Conservation (phyloP, 2,329 filamentous ascomycete genomes). For the Cryphonectria naterciae region DNA sequence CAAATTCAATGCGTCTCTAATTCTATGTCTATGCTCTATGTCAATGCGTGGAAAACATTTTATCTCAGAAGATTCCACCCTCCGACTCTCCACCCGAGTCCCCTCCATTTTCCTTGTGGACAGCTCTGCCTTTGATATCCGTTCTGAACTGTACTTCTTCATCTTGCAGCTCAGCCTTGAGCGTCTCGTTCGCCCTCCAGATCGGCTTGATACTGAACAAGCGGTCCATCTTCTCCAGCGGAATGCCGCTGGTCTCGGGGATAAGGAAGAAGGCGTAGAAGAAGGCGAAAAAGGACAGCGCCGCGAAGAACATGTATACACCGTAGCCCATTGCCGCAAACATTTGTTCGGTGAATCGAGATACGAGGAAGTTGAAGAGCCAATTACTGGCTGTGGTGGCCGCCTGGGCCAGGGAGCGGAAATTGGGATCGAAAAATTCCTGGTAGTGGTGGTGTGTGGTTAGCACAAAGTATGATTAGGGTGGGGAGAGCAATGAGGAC, state of each 20-base stretch:
- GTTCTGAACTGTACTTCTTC: constrained; percentile 42
- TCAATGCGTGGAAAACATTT: neutral
- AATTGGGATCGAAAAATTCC: constrained; percentile 76
- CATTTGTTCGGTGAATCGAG: constrained; percentile 70
- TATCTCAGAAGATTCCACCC: neutral
- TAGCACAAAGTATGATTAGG: neutral
- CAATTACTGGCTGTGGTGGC: constrained; percentile 74
- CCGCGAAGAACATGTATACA: constrained; percentile 71
- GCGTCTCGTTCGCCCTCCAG: constrained; percentile 45
- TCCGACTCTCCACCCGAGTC: constrained; percentile 6
- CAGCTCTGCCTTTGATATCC: constrained; percentile 10
- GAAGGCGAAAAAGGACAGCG: constrained; percentile 61
- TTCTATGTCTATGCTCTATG: neutral
- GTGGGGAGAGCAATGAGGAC: neutral
- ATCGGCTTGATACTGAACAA: constrained; percentile 58
- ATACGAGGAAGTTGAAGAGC: constrained; percentile 73
- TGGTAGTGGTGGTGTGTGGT: neutral
- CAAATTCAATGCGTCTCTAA: neutral
- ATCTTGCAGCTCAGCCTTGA: constrained; percentile 48
- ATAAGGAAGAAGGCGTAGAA: constrained; percentile 66
- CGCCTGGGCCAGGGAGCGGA: constrained; percentile 72
- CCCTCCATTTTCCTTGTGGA: constrained; percentile 9
- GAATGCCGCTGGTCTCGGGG: constrained; percentile 69
- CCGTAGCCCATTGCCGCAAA: constrained; percentile 61
- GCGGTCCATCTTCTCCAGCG: constrained; percentile 67